Evolutionary conservation across 2,329 filamentous ascomycete genomes (phyloP).

Genomic region (Xylaria sp.): DNA sequence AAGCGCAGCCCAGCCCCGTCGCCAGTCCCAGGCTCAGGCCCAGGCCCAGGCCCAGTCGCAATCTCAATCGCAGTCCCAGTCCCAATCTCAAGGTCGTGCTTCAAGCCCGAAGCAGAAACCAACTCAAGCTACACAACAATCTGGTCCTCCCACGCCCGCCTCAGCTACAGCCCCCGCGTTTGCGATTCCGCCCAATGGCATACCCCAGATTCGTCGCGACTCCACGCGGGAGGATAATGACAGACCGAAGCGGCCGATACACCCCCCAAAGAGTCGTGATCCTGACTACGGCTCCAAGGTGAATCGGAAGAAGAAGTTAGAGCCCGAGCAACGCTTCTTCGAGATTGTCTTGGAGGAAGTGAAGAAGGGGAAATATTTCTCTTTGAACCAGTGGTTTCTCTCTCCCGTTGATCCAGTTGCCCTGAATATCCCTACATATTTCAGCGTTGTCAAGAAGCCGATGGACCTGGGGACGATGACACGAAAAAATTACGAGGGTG

Average conservation of each 20-base stretch:
- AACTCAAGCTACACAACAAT: slow-evolving; percentile 27
- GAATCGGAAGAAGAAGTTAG: slow-evolving; percentile 88
- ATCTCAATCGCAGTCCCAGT: slow-evolving; percentile 37
- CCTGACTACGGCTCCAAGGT: slow-evolving; percentile 77
- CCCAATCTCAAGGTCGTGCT: slow-evolving; percentile 38
- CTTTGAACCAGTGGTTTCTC: slow-evolving; percentile 74
- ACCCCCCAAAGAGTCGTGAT: slow-evolving; percentile 87
- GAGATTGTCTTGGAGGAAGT: slow-evolving; percentile 80
- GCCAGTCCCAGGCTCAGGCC: slow-evolving; percentile 36
- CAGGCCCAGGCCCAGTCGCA: too few relatives aligned
- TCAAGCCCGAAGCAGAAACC: slow-evolving; percentile 42
- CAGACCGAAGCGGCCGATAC: slow-evolving; percentile 90
- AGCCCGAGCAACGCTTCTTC: slow-evolving; percentile 88
- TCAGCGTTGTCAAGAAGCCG: slow-evolving; percentile 91
- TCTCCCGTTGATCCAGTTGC: slow-evolving; percentile 90
- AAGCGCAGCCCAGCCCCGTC: slow-evolving; percentile 40
- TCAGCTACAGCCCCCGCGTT: slow-evolving; percentile 62
- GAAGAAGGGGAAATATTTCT: slow-evolving; percentile 70
- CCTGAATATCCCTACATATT: slow-evolving; percentile 89
- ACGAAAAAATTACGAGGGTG: slow-evolving; percentile 73
- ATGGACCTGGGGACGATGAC: slow-evolving; percentile 91
- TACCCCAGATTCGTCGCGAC: slow-evolving; percentile 83
- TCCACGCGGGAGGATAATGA: slow-evolving; percentile 75
- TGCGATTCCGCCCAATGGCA: slow-evolving; percentile 75
- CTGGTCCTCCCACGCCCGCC: slow-evolving; percentile 39